Conservation (phyloP, 2,329 filamentous ascomycete genomes). For the Hymenoscyphus infarciens region DNA sequence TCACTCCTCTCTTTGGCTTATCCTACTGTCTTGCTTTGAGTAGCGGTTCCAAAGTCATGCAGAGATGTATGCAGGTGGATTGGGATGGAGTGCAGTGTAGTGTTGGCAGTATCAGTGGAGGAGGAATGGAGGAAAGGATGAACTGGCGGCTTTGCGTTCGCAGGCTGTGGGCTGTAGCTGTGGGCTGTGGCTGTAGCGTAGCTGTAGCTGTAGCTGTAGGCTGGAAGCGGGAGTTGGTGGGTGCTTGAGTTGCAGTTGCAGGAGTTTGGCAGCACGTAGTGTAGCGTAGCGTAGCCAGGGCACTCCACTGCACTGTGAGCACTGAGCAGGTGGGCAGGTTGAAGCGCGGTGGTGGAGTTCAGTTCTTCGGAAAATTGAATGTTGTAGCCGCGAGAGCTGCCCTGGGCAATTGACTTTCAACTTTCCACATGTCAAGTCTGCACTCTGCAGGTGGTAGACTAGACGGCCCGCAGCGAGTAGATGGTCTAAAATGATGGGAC, state of each 20-base stretch:
- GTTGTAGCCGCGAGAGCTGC: background rate
- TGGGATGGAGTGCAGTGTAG: background rate
- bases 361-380: background rate
- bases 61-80: background rate
- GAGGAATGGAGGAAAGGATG: background rate
- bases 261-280: background rate
- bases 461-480: background rate
- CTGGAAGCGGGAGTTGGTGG: background rate
- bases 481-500: background rate
- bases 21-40: background rate
- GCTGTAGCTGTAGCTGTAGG: background rate
- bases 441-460: no score
- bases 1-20: background rate
- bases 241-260: background rate
- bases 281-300: no score
- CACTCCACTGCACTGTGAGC: background rate
- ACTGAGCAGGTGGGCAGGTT: background rate
- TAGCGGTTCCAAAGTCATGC: background rate
- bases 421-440: no score
- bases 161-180: background rate
- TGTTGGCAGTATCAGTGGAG: background rate
- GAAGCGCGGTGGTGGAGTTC: background rate
- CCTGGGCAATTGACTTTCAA: background rate
- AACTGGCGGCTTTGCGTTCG: constrained; percentile 3
- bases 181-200: background rate